Evolutionary conservation across 1,284 basidiomycete species (phyloP), one percentile per base, ranked within the genome.

Genomic region (Ustilago tritici): DNA sequence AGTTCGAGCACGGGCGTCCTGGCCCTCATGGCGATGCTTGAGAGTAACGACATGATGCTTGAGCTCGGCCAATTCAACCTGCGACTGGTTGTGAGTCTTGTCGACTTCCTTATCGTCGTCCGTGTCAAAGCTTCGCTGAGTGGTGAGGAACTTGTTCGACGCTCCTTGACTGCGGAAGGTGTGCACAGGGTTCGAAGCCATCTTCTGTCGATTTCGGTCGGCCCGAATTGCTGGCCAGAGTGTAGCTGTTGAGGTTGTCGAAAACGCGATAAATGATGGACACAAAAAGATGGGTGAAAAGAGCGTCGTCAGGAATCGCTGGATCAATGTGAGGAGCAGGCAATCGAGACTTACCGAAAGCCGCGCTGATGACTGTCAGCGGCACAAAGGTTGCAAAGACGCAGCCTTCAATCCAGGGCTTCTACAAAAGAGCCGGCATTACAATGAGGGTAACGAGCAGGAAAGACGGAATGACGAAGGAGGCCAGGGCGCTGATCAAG

Each of bases 151-250:
- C 35, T 62, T 68, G 60, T 62, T 68, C 41, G 60, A 47, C 12
- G 52, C 56, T 23, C 56, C 66, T 47, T 68, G 60, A 47, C 60
- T 68, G n/a, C 60, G 66, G 34, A 68, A 40, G 5, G 61, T 68
- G 31, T 62, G 66, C 34, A 62, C 34, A 3, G 60, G 50, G 12
- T 47, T 53, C 12, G 38, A 7, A 11, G 17, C 10, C 2, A 52
- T 55, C 46, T 52, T 52, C 15, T 55, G 38, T 40, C 66, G 66
- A 35, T 56, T 56, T 34, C 54, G 56, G 17, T 69, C 71, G 2
- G 71, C 57, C 8, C 66, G 57, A 32, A 74, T 70, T 3, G 66
- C 71, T 2, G 71, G 66, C 71, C 61, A 74, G 43, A 74, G 57
- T 3, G 66, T 65, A 12, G 71, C 69, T 65, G 31, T 19, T 4